Evolutionary conservation across 441 rosid species (phyloP).

Genomic region (Corymbia calophylla): DNA sequence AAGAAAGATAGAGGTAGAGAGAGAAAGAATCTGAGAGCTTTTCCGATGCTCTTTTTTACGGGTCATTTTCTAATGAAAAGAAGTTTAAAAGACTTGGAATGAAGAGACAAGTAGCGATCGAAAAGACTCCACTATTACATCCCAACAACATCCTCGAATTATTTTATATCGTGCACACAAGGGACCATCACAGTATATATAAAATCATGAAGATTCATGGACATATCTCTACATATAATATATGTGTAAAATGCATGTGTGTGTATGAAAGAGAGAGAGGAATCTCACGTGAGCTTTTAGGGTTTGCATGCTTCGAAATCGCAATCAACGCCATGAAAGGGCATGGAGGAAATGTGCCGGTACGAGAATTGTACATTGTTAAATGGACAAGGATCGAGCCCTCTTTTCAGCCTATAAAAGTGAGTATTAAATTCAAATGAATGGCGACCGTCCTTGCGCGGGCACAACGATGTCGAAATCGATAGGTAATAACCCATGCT

Average conservation of each 20-base stretch:
- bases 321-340: background rate
- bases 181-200: background rate
- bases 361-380: background rate
- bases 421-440: background rate
- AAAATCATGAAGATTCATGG: background rate
- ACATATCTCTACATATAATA: background rate
- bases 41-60: background rate
- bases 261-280: background rate
- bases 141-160: background rate
- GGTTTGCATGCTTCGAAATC: background rate
- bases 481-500: background rate
- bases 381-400: background rate
- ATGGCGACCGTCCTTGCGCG: background rate
- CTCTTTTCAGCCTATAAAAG: background rate
- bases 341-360: background rate
- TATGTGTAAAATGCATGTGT: background rate
- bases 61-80: conserved; percentile 20
- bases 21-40: conserved; percentile 1
- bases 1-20: background rate
- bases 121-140: background rate
- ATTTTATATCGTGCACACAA: background rate
- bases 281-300: background rate
- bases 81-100: background rate
- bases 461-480: background rate
- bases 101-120: conserved; percentile 13